Conservation (phyloP, 2,329 filamentous ascomycete genomes). For the Aspergillus fijiensis region DNA sequence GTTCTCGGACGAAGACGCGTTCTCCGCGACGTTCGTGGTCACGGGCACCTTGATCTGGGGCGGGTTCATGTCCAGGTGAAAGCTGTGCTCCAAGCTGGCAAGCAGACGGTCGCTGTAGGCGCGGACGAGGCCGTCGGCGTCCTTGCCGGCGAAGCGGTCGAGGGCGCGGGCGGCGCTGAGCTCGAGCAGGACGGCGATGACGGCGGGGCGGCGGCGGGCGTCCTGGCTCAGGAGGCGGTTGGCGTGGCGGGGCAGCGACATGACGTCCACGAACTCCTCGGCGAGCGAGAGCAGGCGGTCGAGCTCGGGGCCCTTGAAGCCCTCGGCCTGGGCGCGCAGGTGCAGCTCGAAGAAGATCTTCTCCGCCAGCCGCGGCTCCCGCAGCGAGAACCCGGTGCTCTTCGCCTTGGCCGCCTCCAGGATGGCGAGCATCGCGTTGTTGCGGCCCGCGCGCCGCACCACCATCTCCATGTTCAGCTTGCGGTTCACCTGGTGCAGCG, state of each 20-base stretch:
- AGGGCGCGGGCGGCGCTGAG: conserved; percentile 46
- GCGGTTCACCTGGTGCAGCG: conserved; percentile 34
- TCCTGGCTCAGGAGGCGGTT: conserved; percentile 28
- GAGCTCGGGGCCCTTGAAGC: conserved; percentile 35
- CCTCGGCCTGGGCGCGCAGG: conserved; percentile 30
- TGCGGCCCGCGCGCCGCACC: conserved; percentile 38
- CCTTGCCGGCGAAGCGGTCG: conserved; percentile 38
- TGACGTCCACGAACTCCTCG: conserved; percentile 34
- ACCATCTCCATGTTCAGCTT: conserved; percentile 33
- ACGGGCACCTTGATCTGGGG: not conserved
- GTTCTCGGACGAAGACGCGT: too few species aligned
- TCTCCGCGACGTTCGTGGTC: too few species aligned
- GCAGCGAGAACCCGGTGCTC: conserved; percentile 39
- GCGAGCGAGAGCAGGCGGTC: conserved; percentile 34
- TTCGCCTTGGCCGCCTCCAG: conserved; percentile 36
- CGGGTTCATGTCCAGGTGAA: conserved; percentile 19
- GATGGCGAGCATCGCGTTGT: conserved; percentile 36
- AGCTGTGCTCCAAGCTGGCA: conserved; percentile 28
- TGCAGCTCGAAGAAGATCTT: conserved; percentile 42
- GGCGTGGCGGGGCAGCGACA: conserved; percentile 38
- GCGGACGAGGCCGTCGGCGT: conserved; percentile 41
- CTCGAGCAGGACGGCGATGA: conserved; percentile 46
- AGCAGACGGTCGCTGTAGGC: conserved; percentile 42
- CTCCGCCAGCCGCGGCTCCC: conserved; percentile 28
- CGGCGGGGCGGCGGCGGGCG: conserved; percentile 41